Percentiles rank a stretch among this genome's conserved stretches.
These are phyloP conservation scores for Eucalyptus victrix DNA, from an alignment of 345 rosid genomes.

Conservation along the genomic window DNA sequence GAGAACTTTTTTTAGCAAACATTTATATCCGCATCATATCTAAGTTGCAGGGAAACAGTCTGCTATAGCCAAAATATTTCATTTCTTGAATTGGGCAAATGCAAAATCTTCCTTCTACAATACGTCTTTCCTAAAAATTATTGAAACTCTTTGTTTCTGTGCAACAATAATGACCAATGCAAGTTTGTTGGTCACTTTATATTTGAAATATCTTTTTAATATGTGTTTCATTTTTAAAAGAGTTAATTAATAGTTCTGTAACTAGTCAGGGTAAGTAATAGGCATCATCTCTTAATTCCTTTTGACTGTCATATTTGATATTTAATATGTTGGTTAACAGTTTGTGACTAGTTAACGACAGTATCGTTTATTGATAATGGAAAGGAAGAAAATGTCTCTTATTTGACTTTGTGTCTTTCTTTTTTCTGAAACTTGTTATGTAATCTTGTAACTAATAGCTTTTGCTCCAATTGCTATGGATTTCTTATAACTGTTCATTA, in stretches of 20 bases:
- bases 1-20: not conserved
- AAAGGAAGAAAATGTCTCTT: not conserved
- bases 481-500: slow-evolving; percentile 4
- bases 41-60: not conserved
- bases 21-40: not conserved
- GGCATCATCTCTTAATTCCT: not conserved
- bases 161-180: not conserved
- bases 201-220: not conserved
- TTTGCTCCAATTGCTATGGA: not conserved
- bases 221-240: not conserved
- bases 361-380: not conserved
- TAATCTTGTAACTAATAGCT: not conserved
- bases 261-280: not conserved
- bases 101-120: not conserved
- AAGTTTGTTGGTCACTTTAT: not conserved
- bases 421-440: not conserved
- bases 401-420: not conserved
- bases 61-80: not conserved
- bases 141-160: not conserved
- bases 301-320: not conserved
- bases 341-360: not conserved
- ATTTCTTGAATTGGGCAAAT: not conserved
- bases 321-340: not conserved
- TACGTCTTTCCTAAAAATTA: not conserved
- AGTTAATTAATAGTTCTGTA: not conserved